Conservation (phyloP, 768 basidiomycete genomes). For the Lactarius indigo region DNA sequence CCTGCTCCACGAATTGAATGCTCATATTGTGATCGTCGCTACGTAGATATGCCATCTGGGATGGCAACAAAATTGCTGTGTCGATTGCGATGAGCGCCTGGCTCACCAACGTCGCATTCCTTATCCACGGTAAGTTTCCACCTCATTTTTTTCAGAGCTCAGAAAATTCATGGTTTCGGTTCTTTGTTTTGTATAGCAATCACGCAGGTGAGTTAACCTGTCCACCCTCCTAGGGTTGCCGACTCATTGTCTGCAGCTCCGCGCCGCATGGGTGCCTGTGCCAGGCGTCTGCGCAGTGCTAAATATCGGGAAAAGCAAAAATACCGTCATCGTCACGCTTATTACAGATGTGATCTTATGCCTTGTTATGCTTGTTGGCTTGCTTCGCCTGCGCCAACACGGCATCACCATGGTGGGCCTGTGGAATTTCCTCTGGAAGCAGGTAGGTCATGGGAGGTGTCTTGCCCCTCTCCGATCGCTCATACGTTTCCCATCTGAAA, state of each 20-base stretch:
- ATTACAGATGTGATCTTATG: conserved; percentile 8
- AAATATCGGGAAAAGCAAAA: not conserved
- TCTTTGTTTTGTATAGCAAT: not conserved
- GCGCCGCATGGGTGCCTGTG: not conserved
- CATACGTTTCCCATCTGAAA: not conserved
- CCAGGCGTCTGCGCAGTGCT: not conserved
- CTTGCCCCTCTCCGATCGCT: not conserved
- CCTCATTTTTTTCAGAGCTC: no score
- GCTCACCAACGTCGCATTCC: not conserved
- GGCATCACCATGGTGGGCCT: not conserved
- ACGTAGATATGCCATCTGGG: conserved; percentile 13
- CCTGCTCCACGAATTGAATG: not conserved
- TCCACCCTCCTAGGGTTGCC: not conserved
- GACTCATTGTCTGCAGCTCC: not conserved
- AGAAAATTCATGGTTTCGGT: no score
- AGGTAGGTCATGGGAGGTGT: conserved; percentile 1
- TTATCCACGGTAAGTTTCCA: not conserved
- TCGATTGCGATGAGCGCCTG: not conserved
- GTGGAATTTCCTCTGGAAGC: conserved; percentile 6
- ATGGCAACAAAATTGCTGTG: not conserved
- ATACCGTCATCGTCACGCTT: not conserved
- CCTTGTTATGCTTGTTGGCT: conserved; percentile 5
- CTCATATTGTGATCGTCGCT: not conserved
- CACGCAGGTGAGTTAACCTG: not conserved
- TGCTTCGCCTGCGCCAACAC: not conserved